Evolutionary conservation across 352 stramenopile species (phyloP).

Genomic region (Phytophthora boehmeriae): DNA sequence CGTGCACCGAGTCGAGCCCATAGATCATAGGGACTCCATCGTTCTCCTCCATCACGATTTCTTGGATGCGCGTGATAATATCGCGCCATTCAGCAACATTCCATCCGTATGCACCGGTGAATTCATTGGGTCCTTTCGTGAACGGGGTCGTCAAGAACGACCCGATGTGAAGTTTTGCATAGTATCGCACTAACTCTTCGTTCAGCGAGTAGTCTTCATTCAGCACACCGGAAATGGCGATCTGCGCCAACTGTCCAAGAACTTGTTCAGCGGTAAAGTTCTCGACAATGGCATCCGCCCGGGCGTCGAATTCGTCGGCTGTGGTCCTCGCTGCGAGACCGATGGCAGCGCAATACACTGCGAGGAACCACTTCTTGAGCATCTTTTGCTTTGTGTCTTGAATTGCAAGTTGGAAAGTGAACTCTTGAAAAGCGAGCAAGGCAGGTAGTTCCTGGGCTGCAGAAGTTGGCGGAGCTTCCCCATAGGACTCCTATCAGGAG

Average conservation of each 20-base stretch:
- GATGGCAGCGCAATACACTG: constrained; percentile 12
- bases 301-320: constrained; percentile 23
- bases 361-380: constrained; percentile 29
- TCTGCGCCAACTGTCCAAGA: constrained; percentile 22
- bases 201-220: constrained; percentile 51
- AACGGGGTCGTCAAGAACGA: constrained; percentile 71
- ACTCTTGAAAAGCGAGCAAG: neutral
- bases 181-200: constrained; percentile 56
- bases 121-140: constrained; percentile 29
- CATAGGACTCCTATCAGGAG: too few species aligned
- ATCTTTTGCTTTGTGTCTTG: constrained; percentile 17
- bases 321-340: constrained; percentile 6
- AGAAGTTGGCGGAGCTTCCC: too few species aligned
- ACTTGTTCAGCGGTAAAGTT: constrained; percentile 27
- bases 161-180: constrained; percentile 77
- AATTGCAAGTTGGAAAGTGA: constrained; percentile 23
- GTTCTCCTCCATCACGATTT: constrained; percentile 65
- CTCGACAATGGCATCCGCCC: constrained; percentile 24
- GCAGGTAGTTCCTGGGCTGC: neutral
- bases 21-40: constrained; percentile 66
- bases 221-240: constrained; percentile 20
- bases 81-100: constrained; percentile 65
- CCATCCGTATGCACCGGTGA: constrained; percentile 34
- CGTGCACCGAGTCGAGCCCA: constrained; percentile 88
- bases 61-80: constrained; percentile 73